These are phyloP conservation scores for Daldinia grandis DNA, from an alignment of 495 filamentous ascomycete species.

Conservation along the genomic window DNA sequence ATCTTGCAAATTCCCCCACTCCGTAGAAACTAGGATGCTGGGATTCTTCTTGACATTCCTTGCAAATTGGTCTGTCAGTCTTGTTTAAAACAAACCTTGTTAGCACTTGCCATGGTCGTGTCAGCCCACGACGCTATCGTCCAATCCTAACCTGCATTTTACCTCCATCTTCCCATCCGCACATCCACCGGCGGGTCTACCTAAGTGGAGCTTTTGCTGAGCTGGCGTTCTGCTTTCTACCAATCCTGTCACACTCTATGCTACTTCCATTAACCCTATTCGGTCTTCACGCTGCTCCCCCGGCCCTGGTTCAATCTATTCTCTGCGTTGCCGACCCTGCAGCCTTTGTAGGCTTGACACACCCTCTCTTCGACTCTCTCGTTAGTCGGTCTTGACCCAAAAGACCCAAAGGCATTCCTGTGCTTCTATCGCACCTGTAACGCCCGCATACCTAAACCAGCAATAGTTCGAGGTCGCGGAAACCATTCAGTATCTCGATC, in stretches of 20 bases:
- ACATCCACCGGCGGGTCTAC: conserved; percentile 35
- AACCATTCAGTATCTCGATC: conserved; percentile 42
- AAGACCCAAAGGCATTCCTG: conserved; percentile 12
- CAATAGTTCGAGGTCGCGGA: conserved; percentile 16
- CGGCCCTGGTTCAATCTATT: conserved; percentile 30
- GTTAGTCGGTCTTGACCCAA: conserved; percentile 9
- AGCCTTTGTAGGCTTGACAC: conserved; percentile 21
- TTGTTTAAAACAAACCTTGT: conserved; percentile 36
- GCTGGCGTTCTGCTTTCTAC: conserved; percentile 39
- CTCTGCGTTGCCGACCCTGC: conserved; percentile 34
- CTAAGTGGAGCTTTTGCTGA: conserved; percentile 44
- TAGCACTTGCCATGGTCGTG: conserved; percentile 38
- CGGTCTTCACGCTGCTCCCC: conserved; percentile 23
- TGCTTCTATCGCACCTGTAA: conserved; percentile 15
- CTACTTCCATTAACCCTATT: conserved; percentile 25
- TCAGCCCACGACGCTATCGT: conserved; percentile 43
- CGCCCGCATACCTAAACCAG: conserved; percentile 19
- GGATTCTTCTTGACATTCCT: conserved; percentile 34
- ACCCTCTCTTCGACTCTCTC: conserved; percentile 13
- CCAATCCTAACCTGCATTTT: conserved; percentile 41
- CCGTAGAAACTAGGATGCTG: conserved; percentile 19
- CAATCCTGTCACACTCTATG: conserved; percentile 22
- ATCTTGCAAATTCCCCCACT: conserved; percentile 27
- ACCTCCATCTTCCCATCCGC: conserved; percentile 5
- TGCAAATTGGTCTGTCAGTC: conserved; percentile 20